Evolutionary conservation across 371 early-diverging fungal species (phyloP), one percentile per base, ranked within the genome.

Genomic region (Phascolomyces articulosus): DNA sequence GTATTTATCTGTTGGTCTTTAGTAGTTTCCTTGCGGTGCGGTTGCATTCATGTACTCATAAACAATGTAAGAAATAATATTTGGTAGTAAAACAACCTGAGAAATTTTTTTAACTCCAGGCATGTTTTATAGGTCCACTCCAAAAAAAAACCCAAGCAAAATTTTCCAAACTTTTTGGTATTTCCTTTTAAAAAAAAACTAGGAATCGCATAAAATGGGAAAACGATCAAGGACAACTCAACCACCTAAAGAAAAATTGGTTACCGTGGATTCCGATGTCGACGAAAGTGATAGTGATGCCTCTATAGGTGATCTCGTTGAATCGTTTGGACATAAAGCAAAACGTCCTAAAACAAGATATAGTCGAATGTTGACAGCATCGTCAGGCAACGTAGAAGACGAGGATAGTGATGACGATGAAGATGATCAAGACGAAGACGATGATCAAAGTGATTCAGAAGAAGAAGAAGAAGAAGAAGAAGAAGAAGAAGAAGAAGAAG

Each of bases 371-470:
- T 40, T 62, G 21, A 57, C 58, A 49, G 62, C 67, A 34, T 62
- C 67, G 51, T 24, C 51, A 51, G 51, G 51, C 23, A 62, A 62
- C 38, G 38, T 53, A 10, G 64, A 68, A 21, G 66, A 65, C 8
- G 57, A 57, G 13, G 60, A 40, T 23, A 47, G 34, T 27, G 70
- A 64, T 31, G 60, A 63, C 28, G 29, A 58, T n/a, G 67, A 64
- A 2, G 51, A 40, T 26, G 62, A 60, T n/a, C 34, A 51, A 13
- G 53, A 53, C 11, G 62, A 58, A 13, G 60, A 53, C 16, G 64
- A 66, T 27, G 27, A 15, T 20, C 59, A 59, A 26, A 29, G 29
- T 16, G 51, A 44, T 44, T 34, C 2, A 34, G 41, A 62, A 26
- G 67, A 64, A 10, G 51, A 40, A 28, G 59, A 60, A 15, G 23